Evolutionary conservation across 441 rosid genomes (phyloP).

Genomic region (Euphorbia celastroides): DNA sequence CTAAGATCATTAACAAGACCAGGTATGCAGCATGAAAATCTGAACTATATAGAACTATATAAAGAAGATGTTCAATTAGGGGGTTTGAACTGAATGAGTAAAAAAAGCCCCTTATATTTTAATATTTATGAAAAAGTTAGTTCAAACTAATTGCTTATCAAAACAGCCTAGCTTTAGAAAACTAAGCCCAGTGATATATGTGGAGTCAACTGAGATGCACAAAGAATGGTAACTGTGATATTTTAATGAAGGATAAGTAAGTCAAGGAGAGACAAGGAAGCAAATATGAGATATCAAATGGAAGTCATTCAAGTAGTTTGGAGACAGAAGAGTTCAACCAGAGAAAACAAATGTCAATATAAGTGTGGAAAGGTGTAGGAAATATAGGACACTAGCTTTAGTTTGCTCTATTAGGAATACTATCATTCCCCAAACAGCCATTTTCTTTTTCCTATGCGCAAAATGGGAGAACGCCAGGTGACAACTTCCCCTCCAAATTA

Average conservation of each 20-base stretch:
- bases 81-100: neutral
- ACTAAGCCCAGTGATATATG: neutral
- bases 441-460: neutral
- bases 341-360: neutral
- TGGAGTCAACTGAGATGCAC: neutral
- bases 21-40: neutral
- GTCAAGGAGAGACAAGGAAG: neutral
- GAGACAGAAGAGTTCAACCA: neutral
- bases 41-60: neutral
- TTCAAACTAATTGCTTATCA: neutral
- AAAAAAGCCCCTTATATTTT: neutral
- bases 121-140: neutral
- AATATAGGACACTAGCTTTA: neutral
- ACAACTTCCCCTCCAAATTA: neutral
- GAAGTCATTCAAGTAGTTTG: neutral
- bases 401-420: neutral
- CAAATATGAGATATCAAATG: neutral
- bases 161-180: neutral
- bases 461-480: neutral
- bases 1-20: conserved; percentile 31
- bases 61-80: too few species aligned
- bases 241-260: neutral
- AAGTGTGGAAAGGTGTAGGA: neutral
- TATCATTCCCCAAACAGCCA: neutral
- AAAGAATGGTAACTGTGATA: neutral